These are phyloP conservation scores for Chrysanthemum lavandulifolium DNA, from an alignment of 129 eudicot species.

Conservation along the genomic window DNA sequence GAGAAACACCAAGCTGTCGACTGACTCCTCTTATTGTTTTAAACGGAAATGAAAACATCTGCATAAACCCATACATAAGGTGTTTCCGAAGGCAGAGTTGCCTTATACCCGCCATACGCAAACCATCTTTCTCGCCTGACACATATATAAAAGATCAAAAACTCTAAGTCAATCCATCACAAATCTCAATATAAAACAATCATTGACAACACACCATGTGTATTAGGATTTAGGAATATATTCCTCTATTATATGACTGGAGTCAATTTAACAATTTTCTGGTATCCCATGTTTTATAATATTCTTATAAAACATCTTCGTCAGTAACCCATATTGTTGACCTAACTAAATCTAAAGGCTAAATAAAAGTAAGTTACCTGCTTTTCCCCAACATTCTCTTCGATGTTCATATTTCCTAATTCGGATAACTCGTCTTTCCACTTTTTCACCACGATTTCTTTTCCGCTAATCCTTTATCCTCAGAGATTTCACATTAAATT, in stretches of 20 bases:
- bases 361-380: slow-evolving; percentile 27
- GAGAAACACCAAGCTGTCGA: slow-evolving; percentile 71
- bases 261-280: slow-evolving; percentile 1
- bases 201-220: background rate
- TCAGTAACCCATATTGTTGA: slow-evolving; percentile 13
- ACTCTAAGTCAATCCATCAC: background rate
- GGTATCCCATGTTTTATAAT: slow-evolving; percentile 3
- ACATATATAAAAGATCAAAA: slow-evolving; percentile 16
- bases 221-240: slow-evolving; percentile 1
- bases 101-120: slow-evolving; percentile 81
- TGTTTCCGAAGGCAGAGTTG: slow-evolving; percentile 77
- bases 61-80: slow-evolving; percentile 74
- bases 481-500: too few species aligned
- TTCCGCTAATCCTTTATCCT: too few species aligned
- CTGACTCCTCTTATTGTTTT: slow-evolving; percentile 75
- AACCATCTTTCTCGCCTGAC: slow-evolving; percentile 60
- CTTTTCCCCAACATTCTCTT: slow-evolving; percentile 25
- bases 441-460: background rate
- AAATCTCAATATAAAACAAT: slow-evolving; percentile 5
- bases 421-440: slow-evolving; percentile 11
- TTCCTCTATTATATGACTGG: slow-evolving; percentile 17
- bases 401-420: background rate
- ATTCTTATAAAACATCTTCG: background rate
- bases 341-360: slow-evolving; percentile 24
- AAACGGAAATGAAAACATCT: slow-evolving; percentile 68